These are phyloP conservation scores for Erigeron canadensis DNA, from an alignment of 129 eudicot species.

Conservation along the genomic window DNA sequence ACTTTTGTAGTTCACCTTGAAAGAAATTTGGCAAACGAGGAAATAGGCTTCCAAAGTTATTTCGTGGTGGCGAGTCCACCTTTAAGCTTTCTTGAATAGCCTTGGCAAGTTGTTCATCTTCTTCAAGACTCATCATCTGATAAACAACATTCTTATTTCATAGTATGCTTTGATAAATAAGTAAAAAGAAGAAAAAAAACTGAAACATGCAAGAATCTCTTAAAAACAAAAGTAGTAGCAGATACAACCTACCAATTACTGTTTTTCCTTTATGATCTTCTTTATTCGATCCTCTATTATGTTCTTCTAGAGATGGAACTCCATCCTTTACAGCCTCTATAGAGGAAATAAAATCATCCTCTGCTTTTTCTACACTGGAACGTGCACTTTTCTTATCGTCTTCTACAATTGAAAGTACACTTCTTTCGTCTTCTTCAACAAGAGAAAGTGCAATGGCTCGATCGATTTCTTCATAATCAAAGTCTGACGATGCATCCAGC, in stretches of 20 bases:
- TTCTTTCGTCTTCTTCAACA: slow-evolving; percentile 68
- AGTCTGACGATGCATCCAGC: slow-evolving; percentile 73
- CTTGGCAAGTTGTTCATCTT: slow-evolving; percentile 86
- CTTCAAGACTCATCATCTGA: slow-evolving; percentile 52
- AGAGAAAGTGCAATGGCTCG: slow-evolving; percentile 91
- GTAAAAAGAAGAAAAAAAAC: neutral
- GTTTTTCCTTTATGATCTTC: slow-evolving; percentile 74
- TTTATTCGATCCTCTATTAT: slow-evolving; percentile 32
- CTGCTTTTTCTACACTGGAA: slow-evolving; percentile 56
- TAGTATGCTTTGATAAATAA: slow-evolving; percentile 5
- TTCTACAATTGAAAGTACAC: slow-evolving; percentile 22
- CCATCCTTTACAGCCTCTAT: slow-evolving; percentile 51
- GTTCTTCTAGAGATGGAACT: slow-evolving; percentile 63
- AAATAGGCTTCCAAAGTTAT: slow-evolving; percentile 54
- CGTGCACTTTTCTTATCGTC: slow-evolving; percentile 38
- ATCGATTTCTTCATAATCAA: slow-evolving; percentile 73
- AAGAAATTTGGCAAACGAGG: slow-evolving; percentile 56
- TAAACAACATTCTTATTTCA: neutral
- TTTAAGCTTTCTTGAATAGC: slow-evolving; percentile 87
- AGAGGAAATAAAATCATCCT: slow-evolving; percentile 53
- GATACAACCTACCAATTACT: slow-evolving; percentile 60
- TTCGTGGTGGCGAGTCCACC: slow-evolving; percentile 58
- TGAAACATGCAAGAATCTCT: neutral
- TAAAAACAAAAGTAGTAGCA: neutral
- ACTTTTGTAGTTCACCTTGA: slow-evolving; percentile 34